These are phyloP conservation scores for Fomitopsis schrenkii DNA, from an alignment of 1,284 basidiomycete species.

Conservation along the genomic window DNA sequence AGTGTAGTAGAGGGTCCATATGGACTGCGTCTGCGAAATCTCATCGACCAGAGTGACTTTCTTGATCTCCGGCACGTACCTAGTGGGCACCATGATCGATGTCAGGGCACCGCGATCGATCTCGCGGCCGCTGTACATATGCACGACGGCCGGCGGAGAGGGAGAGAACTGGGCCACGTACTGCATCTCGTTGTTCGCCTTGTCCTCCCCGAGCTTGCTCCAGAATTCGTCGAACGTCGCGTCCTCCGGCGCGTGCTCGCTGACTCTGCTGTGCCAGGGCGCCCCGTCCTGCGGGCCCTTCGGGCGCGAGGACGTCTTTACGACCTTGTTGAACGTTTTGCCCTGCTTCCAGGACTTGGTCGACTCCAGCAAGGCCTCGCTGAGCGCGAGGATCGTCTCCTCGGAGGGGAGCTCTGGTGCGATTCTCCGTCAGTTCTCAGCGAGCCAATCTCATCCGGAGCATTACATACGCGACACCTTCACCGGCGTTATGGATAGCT, in stretches of 20 bases:
- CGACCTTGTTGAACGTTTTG: slow-evolving; percentile 52
- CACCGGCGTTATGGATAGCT: slow-evolving; percentile 18
- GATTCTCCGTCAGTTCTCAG: neutral
- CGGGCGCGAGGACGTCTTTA: slow-evolving; percentile 49
- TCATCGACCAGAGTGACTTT: slow-evolving; percentile 59
- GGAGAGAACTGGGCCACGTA: slow-evolving; percentile 29
- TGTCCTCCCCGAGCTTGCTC: slow-evolving; percentile 60
- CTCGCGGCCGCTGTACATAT: neutral
- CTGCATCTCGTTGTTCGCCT: slow-evolving; percentile 67
- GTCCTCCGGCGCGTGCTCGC: slow-evolving; percentile 59
- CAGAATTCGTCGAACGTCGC: slow-evolving; percentile 71
- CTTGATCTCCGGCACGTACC: slow-evolving; percentile 63
- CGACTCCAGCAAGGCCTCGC: slow-evolving; percentile 49
- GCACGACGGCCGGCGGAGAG: neutral
- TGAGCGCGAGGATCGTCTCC: slow-evolving; percentile 50
- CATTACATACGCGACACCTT: slow-evolving; percentile 17
- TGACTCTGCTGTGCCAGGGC: slow-evolving; percentile 63
- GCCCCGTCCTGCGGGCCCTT: slow-evolving; percentile 53
- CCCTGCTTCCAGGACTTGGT: slow-evolving; percentile 60
- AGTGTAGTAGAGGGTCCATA: slow-evolving; percentile 72
- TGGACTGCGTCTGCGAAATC: slow-evolving; percentile 55
- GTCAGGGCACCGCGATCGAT: neutral
- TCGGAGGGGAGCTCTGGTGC: slow-evolving; percentile 55
- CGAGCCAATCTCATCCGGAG: neutral
- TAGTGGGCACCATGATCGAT: slow-evolving; percentile 21